Base-by-base conservation (phyloP, 352 stramenopile species). In the Phytophthora pinifolia region DNA sequence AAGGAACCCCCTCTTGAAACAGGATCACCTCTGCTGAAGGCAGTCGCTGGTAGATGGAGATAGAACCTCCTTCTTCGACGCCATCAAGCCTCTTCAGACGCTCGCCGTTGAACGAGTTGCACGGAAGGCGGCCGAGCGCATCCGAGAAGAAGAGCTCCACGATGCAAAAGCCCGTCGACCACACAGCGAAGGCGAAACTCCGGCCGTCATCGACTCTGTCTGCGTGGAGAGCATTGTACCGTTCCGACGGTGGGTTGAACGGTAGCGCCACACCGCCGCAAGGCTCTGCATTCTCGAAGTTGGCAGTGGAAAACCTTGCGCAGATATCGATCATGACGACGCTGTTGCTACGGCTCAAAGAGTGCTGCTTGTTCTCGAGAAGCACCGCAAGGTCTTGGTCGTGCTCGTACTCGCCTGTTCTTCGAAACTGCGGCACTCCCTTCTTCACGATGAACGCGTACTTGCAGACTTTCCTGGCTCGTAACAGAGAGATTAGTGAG, bases 161-260 rank as follows among this genome's bases (percentile, higher is more conserved):
- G 41, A 74, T 65, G 39, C 54, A 74, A 54, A 74, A 76, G 0
- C 66, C 70, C 13, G 48, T 79, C 20, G 70, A 74, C 46, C 70
- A 76, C 20, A 79, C 66, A 25, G 56, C 39, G 38, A 76, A 74
- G 12, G 54, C 30, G 22, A 79, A 47, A 37, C 51, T 66, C 15
- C 70, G 62, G 17, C 51, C 65, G 18, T 56, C 36, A 27, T 9
- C 13, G 31, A 43, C 25, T 29, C 36, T 48, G 12, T 62, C 46
- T 39, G 47, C 45, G 38, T 75, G 62, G 32, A 78, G 59, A 12
- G 62, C 69, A 20, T 59, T 48, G 17, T 75, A 75, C 37, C 54
- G 52, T 47, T 78, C 65, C 10, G 53, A 62, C 15, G 44, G 25
- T 25, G 65, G 62, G 13, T 73, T 67, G 29, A 64, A 62, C 10